Conservation (phyloP, 129 eudicot genomes). For the Chrysanthemum makinoi region DNA sequence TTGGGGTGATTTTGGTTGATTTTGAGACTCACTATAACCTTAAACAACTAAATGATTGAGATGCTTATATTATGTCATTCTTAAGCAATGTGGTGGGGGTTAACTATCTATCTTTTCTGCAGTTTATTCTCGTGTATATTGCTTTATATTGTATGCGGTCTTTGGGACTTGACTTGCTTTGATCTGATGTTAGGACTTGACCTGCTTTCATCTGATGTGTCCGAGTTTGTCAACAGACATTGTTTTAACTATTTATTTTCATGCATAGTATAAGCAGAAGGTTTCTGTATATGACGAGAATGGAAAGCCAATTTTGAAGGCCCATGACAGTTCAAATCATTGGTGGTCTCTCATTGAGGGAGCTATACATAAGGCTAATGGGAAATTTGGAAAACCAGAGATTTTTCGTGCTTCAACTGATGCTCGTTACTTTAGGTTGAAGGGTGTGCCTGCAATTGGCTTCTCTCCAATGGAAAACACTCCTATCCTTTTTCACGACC, state of each 20-base stretch:
- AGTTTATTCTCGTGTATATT: background rate
- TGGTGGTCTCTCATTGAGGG: slow-evolving; percentile 94
- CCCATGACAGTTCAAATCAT: slow-evolving; percentile 72
- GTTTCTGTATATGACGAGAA: slow-evolving; percentile 52
- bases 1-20: too few species aligned
- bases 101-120: background rate
- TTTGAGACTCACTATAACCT: too few species aligned
- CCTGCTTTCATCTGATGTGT: slow-evolving; percentile 7
- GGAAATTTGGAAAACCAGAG: too few species aligned
- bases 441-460: slow-evolving; percentile 85
- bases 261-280: slow-evolving; percentile 79
- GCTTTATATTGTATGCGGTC: background rate
- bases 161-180: too few species aligned
- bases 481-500: slow-evolving; percentile 91
- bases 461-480: slow-evolving; percentile 98
- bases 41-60: too few species aligned
- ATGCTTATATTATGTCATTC: too few species aligned
- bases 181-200: too few species aligned
- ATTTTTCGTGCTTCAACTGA: too few species aligned
- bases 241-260: slow-evolving; percentile 34
- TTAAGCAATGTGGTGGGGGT: too few species aligned
- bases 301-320: slow-evolving; percentile 69
- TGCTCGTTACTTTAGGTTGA: too few species aligned
- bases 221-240: background rate
- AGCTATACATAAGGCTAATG: too few species aligned